Conservation (phyloP, 352 stramenopile species). For the Pythium apleroticum region DNA sequence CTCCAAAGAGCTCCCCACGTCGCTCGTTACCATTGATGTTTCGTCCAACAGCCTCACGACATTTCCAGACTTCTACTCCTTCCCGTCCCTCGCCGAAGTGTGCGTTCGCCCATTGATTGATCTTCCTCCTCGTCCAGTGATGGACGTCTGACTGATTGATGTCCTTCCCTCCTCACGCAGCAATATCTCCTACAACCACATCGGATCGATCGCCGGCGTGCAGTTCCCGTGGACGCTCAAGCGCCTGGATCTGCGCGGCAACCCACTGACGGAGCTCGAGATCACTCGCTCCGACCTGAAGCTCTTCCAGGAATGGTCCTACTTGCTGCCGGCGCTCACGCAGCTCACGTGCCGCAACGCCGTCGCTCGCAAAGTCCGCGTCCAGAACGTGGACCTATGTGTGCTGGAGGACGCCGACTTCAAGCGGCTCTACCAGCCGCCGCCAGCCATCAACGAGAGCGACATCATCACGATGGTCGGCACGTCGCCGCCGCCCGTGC, state of each 20-base stretch:
- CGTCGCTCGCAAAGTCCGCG: slow-evolving; percentile 5
- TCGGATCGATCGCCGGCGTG: slow-evolving; percentile 15
- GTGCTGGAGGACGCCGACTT: slow-evolving; percentile 22
- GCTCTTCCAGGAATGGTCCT: slow-evolving; percentile 16
- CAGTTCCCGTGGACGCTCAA: slow-evolving; percentile 28
- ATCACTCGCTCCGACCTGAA: slow-evolving; percentile 21
- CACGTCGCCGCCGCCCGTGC: not conserved
- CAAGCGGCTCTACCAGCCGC: slow-evolving; percentile 5
- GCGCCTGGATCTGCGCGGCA: slow-evolving; percentile 21
- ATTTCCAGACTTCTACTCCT: slow-evolving; percentile 19
- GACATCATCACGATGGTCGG: not conserved
- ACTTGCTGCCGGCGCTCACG: slow-evolving; percentile 2
- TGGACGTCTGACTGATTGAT: not conserved
- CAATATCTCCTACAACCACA: slow-evolving; percentile 17
- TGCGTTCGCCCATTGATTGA: not conserved
- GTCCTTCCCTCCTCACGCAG: not conserved
- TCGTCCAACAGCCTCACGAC: slow-evolving; percentile 15
- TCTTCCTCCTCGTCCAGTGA: not conserved
- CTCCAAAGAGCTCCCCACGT: slow-evolving; percentile 4
- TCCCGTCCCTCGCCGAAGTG: slow-evolving; percentile 15
- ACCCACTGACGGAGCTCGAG: slow-evolving; percentile 20
- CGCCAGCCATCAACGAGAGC: not conserved
- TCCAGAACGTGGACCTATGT: slow-evolving; percentile 8
- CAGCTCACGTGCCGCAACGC: slow-evolving; percentile 7
- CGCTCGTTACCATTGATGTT: slow-evolving; percentile 14